These are phyloP conservation scores for Isoetes taiwanensis DNA, from an alignment of 75 land plant genomes.

Conservation along the genomic window DNA sequence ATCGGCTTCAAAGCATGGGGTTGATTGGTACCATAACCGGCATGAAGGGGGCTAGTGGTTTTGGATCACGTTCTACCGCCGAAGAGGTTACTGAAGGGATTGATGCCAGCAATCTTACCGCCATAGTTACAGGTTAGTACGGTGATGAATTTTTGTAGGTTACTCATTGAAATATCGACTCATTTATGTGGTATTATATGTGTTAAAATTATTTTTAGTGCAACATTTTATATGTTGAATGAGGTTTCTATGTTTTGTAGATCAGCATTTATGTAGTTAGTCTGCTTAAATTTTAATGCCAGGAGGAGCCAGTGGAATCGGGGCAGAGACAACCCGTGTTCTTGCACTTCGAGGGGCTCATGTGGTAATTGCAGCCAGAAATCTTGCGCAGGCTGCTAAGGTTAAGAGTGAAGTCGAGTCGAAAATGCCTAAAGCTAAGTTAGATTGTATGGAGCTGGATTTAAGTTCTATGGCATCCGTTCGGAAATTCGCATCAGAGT, in stretches of 20 bases:
- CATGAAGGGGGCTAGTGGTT: constrained; percentile 33
- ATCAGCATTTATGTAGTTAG: not conserved
- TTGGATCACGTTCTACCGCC: constrained; percentile 34
- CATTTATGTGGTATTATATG: too few species aligned
- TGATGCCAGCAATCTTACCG: constrained; percentile 41
- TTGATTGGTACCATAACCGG: too few species aligned
- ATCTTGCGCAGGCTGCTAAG: constrained; percentile 27
- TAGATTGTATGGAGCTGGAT: constrained; percentile 57
- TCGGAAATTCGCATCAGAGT: constrained; percentile 41
- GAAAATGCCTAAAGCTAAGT: constrained; percentile 30
- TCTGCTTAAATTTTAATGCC: too few species aligned
- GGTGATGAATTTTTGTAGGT: too few species aligned
- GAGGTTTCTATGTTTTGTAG: too few species aligned
- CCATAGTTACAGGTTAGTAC: constrained; percentile 58
- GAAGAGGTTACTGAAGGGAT: constrained; percentile 53
- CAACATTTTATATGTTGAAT: too few species aligned
- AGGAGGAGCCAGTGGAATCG: constrained; percentile 75
- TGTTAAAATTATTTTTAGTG: too few species aligned
- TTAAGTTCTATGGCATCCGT: constrained; percentile 55
- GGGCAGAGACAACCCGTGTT: constrained; percentile 60
- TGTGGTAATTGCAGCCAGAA: constrained; percentile 58
- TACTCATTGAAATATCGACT: too few species aligned
- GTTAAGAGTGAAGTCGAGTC: constrained; percentile 34
- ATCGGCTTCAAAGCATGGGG: too few species aligned
- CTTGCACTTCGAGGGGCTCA: constrained; percentile 57